phyloP scores from a whole-genome alignment of 352 stramenopile genomes.

The Globisporangium polare region DNA sequence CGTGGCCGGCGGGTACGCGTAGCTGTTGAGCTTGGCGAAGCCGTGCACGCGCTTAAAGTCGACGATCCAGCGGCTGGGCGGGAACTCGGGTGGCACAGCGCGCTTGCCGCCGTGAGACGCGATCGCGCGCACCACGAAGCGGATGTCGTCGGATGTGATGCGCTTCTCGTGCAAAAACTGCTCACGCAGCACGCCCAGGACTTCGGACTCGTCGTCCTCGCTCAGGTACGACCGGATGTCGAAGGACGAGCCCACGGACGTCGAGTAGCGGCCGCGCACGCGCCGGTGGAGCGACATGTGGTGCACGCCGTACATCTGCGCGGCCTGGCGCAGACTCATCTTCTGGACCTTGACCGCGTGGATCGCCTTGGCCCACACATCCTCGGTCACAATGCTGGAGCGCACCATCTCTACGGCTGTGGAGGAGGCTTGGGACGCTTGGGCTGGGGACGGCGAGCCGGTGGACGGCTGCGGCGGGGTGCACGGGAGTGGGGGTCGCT shows the following conservation, averaged over 20 bases:
- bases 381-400: slow-evolving; percentile 25
- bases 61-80: slow-evolving; percentile 40
- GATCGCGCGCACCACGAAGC: slow-evolving; percentile 38
- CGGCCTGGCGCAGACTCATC: slow-evolving; percentile 35
- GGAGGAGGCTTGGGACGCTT: background rate
- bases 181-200: slow-evolving; percentile 30
- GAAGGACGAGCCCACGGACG: slow-evolving; percentile 6
- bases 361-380: slow-evolving; percentile 42
- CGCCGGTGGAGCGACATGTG: slow-evolving; percentile 38
- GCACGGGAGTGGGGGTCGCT: background rate
- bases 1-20: slow-evolving; percentile 19
- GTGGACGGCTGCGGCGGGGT: background rate
- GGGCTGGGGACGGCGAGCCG: background rate
- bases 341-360: slow-evolving; percentile 41
- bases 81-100: slow-evolving; percentile 40
- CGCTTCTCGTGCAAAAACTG: slow-evolving; percentile 36
- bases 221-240: slow-evolving; percentile 22
- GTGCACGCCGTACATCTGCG: slow-evolving; percentile 41
- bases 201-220: slow-evolving; percentile 34
- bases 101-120: slow-evolving; percentile 31
- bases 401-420: slow-evolving; percentile 8
- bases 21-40: slow-evolving; percentile 31
- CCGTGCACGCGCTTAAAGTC: slow-evolving; percentile 47
- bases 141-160: slow-evolving; percentile 51
- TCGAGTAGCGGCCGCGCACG: slow-evolving; percentile 14